Evolutionary conservation across 768 basidiomycete species (phyloP), one percentile per base, ranked within the genome.

Genomic region (Lentinula raphanica): DNA sequence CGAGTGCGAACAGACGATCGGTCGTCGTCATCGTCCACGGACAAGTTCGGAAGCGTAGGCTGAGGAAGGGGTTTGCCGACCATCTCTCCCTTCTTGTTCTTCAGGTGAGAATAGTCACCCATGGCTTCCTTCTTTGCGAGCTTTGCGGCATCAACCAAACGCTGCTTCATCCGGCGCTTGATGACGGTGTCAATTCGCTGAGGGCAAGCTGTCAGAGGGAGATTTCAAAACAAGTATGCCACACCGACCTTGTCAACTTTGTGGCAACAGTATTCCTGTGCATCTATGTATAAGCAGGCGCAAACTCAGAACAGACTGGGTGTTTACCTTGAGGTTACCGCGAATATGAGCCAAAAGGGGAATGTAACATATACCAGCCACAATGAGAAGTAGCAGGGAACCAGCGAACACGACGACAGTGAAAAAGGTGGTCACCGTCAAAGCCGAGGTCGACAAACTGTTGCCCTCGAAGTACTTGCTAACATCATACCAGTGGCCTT

Each of bases 341-440:
- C 90, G 91, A 64, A 99, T 98, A 67, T 96, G 93, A 68, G 89
- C 88, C 27, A 99, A 80, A 46, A 98, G 80, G n/a, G 97, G 97
- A 60, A 98, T 79, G 65, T 99, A 99, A 67, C 85, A 87, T 56
- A 97, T 71, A 13, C 85, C 94, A 21, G 97, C 97, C 21, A 87
- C 71, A 56, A 94, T 81, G 38, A 98, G 79, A 54, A 97, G 75
- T 25, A 94, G 67, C 53, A 95, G 76, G 35, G 92, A 94, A 48
- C 92, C 89, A 54, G 82, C 79, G 67, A 96, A 99, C 63, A 99
- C 82, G 63, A 88, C 68, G 63, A 93, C 87, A 29, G 97, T 97
- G 75, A 94, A 94, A 59, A 94, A 81, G 59, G 95, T 94, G 1
- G 95, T 84, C 60, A 95, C 81, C 25, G 94, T 89, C 67, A 98